These are phyloP conservation scores for Venturia aucupariae DNA, from an alignment of 2,329 filamentous ascomycete genomes.

Conservation along the genomic window DNA sequence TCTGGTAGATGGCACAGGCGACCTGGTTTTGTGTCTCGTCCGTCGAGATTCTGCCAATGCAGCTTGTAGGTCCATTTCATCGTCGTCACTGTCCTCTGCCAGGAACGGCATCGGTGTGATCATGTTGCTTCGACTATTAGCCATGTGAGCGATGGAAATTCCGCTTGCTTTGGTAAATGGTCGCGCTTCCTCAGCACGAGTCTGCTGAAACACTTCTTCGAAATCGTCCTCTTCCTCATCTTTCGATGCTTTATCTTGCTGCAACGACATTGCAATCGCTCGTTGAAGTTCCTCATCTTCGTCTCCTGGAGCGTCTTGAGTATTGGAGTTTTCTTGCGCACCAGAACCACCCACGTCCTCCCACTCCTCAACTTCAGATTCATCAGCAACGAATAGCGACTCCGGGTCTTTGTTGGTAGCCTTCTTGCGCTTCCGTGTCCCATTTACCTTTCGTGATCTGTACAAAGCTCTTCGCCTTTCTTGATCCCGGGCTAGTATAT, in stretches of 20 bases:
- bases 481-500: conserved; percentile 26
- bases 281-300: conserved; percentile 68
- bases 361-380: conserved; percentile 27
- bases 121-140: conserved; percentile 63
- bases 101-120: conserved; percentile 27
- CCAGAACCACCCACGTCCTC: conserved; percentile 35
- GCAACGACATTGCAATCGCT: conserved; percentile 79
- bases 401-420: conserved; percentile 35
- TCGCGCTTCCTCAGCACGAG: conserved; percentile 32
- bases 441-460: conserved; percentile 26
- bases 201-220: conserved; percentile 36
- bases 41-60: conserved; percentile 64
- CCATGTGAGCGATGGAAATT: conserved; percentile 60
- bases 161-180: conserved; percentile 37
- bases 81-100: conserved; percentile 53
- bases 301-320: conserved; percentile 30
- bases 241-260: conserved; percentile 33
- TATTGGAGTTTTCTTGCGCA: conserved; percentile 41
- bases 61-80: conserved; percentile 62
- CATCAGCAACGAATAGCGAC: conserved; percentile 46
- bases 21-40: conserved; percentile 27
- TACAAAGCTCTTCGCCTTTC: conserved; percentile 40
- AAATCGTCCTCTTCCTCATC: conserved; percentile 43
- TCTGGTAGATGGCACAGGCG: conserved; percentile 39
- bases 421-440: conserved; percentile 17